phyloP scores from a whole-genome alignment of 306 rosid genomes.

The Cucumis hystrix region DNA sequence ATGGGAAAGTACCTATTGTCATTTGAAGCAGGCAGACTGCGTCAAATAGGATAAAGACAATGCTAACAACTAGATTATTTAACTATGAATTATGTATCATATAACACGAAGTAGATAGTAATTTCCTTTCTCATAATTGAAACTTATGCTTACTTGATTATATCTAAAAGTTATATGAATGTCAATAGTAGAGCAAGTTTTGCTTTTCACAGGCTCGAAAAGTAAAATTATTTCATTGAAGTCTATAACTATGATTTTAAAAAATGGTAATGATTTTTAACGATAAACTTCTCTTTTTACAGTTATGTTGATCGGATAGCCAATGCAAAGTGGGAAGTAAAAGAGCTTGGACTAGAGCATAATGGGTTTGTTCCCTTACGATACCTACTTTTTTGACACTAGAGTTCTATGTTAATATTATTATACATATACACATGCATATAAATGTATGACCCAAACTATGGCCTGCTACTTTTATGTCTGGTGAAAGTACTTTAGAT shows the following conservation, averaged over 20 bases:
- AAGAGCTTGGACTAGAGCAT: constrained; percentile 94
- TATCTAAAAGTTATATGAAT: neutral
- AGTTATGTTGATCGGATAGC: constrained; percentile 90
- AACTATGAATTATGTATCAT: neutral
- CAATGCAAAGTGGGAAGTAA: constrained; percentile 92
- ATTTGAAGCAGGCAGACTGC: neutral
- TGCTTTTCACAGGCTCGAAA: neutral
- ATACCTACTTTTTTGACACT: constrained; percentile 1
- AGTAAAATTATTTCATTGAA: neutral
- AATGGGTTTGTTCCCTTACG: constrained; percentile 61
- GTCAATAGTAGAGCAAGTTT: neutral
- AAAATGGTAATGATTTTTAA: neutral
- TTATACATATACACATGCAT: neutral
- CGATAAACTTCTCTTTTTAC: constrained; percentile 9
- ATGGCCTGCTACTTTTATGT: neutral
- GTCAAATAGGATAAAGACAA: neutral
- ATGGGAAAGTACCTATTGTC: neutral
- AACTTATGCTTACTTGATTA: neutral
- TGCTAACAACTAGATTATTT: neutral
- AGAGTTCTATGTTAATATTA: neutral
- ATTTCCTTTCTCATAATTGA: neutral
- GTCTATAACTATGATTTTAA: neutral
- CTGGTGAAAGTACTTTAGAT: neutral
- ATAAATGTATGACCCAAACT: neutral
- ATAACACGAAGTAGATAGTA: neutral